Evolutionary conservation across 495 filamentous ascomycete species (phyloP).

Genomic region (Daldinia childiae): DNA sequence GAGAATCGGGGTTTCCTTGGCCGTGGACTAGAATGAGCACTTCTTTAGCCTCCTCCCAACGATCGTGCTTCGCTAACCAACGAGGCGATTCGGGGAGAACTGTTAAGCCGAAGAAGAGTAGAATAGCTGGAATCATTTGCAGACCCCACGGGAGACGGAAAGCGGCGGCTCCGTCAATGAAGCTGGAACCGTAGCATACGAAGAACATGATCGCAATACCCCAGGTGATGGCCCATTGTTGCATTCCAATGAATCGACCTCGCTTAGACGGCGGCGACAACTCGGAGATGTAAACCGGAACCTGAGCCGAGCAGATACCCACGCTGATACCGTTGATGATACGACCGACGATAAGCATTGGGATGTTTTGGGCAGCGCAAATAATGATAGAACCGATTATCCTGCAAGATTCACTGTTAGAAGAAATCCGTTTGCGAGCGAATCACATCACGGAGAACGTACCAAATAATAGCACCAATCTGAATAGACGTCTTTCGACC

Average conservation of each 20-base stretch:
- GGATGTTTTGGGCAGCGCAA: constrained; percentile 76
- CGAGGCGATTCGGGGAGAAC: constrained; percentile 79
- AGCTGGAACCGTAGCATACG: constrained; percentile 80
- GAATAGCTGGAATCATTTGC: constrained; percentile 74
- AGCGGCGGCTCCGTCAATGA: constrained; percentile 65
- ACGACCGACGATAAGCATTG: constrained; percentile 77
- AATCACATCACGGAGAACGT: constrained; percentile 21
- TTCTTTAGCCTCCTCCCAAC: constrained; percentile 73
- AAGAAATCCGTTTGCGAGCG: constrained; percentile 14
- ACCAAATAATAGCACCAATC: constrained; percentile 71
- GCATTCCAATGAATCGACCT: constrained; percentile 73
- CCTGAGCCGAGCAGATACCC: constrained; percentile 81
- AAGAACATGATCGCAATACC: constrained; percentile 86
- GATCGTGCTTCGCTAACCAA: constrained; percentile 78
- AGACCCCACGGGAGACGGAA: constrained; percentile 82
- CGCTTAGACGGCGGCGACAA: constrained; percentile 73
- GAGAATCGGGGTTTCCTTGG: constrained; percentile 67
- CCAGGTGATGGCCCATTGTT: constrained; percentile 85
- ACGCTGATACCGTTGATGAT: constrained; percentile 80
- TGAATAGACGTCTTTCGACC: constrained; percentile 76
- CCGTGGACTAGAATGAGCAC: constrained; percentile 75
- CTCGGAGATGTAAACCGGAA: constrained; percentile 82
- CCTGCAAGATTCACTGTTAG: constrained; percentile 38
- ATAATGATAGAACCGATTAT: constrained; percentile 71
- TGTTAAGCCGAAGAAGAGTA: constrained; percentile 69